phyloP scores from a whole-genome alignment of 495 filamentous ascomycete genomes.

The Choiromyces venosus region DNA sequence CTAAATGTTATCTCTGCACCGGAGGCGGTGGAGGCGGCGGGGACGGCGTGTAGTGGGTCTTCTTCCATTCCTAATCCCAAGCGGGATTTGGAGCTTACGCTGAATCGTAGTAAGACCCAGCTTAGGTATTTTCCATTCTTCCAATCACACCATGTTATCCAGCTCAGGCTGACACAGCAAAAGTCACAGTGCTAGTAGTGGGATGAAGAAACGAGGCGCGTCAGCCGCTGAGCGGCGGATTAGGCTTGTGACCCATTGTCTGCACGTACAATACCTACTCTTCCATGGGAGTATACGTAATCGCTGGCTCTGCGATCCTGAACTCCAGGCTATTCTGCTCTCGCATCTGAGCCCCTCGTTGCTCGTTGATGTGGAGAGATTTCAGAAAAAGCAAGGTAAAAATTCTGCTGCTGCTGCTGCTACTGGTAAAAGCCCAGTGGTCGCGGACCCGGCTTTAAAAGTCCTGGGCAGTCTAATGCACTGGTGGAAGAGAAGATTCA shows the following conservation, averaged over 20 bases:
- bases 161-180: background rate
- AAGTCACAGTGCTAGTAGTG: conserved; percentile 40
- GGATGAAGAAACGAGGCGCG: conserved; percentile 69
- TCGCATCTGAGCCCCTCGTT: conserved; percentile 61
- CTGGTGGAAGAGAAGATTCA: conserved; percentile 86
- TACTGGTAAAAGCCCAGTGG: conserved; percentile 56
- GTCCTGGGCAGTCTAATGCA: conserved; percentile 67
- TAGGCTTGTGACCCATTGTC: conserved; percentile 69
- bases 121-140: conserved; percentile 44
- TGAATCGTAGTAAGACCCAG: conserved; percentile 54
- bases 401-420: conserved; percentile 51
- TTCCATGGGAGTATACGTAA: conserved; percentile 87
- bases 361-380: conserved; percentile 56
- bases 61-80: conserved; percentile 40
- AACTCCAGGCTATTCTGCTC: conserved; percentile 70
- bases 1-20: conserved; percentile 48
- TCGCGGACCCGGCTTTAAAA: conserved; percentile 77
- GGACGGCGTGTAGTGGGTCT: conserved; percentile 33
- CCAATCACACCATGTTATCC: conserved; percentile 48
- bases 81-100: conserved; percentile 70
- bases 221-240: conserved; percentile 77
- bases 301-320: conserved; percentile 72
- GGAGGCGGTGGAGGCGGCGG: conserved; percentile 37
- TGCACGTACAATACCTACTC: conserved; percentile 83
- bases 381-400: conserved; percentile 52